Percentiles rank a stretch among this genome's conserved stretches.
Conservation (phyloP, 257 asterid genomes). For the Capsicum pubescens region DNA sequence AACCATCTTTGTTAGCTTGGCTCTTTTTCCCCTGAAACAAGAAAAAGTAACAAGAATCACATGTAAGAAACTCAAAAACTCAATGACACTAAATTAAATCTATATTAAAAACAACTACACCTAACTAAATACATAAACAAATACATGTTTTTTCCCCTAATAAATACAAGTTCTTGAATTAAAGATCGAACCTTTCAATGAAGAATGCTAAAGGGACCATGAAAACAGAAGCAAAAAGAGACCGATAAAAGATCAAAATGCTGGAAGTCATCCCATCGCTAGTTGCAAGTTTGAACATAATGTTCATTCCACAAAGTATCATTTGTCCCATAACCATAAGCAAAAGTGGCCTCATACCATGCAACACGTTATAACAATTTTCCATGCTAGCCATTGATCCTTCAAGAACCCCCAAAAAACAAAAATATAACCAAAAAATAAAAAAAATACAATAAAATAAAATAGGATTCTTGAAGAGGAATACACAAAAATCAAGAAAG, state of each 20-base stretch:
- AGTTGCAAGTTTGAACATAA: conserved; percentile 56
- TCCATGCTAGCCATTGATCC: conserved; percentile 27
- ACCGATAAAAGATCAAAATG: conserved; percentile 58
- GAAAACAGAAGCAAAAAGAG: conserved; percentile 59
- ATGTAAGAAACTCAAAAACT: not conserved
- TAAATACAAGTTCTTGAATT: not conserved
- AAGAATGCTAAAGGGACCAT: conserved; percentile 58
- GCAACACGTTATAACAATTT: conserved; percentile 35
- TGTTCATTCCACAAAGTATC: conserved; percentile 42
- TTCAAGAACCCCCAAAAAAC: not conserved
- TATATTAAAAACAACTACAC: not conserved
- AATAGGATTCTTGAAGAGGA: not conserved
- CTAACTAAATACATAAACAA: not conserved
- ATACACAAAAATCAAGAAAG: conserved; percentile 13
- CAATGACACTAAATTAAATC: not conserved
- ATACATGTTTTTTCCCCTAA: not conserved
- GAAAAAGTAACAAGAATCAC: not conserved
- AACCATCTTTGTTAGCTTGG: conserved; percentile 56
- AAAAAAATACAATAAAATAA: too few relatives aligned
- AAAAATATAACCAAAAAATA: not conserved
- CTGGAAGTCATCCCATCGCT: conserved; percentile 64
- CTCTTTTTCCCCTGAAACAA: conserved; percentile 58
- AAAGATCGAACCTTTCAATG: conserved; percentile 51
- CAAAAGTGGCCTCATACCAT: conserved; percentile 61
- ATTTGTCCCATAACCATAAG: conserved; percentile 53